A percentile compares a stretch with the other conserved stretches of the same genome.
Evolutionary conservation across 305 asterid genomes (phyloP).

Genomic region (Fraxinus ornus): DNA sequence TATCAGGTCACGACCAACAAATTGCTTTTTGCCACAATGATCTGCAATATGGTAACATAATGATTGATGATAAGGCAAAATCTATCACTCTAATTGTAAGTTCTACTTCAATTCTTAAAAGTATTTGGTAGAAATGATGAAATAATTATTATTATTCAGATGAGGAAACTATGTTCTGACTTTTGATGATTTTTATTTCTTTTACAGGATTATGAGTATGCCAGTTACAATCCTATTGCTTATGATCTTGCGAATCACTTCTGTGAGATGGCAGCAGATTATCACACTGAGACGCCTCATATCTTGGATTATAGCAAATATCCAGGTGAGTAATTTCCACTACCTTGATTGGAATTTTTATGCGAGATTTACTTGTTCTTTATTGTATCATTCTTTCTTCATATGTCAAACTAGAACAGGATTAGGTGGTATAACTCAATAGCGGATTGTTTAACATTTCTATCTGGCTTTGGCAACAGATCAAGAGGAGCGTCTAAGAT

Average conservation of each 20-base stretch:
- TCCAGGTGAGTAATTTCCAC: slow-evolving; percentile 53
- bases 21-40: slow-evolving; percentile 93
- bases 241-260: slow-evolving; percentile 95
- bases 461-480: slow-evolving; percentile 40
- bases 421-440: neutral
- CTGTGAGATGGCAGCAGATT: slow-evolving; percentile 94
- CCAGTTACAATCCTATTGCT: slow-evolving; percentile 83
- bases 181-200: neutral
- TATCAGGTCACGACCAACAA: slow-evolving; percentile 42
- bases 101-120: neutral
- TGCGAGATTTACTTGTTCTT: neutral
- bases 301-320: slow-evolving; percentile 68
- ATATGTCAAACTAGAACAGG: neutral
- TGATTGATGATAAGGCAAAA: slow-evolving; percentile 60
- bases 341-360: neutral
- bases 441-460: neutral
- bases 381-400: neutral
- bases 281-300: slow-evolving; percentile 89
- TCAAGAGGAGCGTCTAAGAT: slow-evolving; percentile 67
- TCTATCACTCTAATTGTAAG: slow-evolving; percentile 68
- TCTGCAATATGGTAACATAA: slow-evolving; percentile 89
- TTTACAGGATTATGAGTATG: slow-evolving; percentile 80
- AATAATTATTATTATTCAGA: neutral
- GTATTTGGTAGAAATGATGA: neutral
- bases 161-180: neutral